These are phyloP conservation scores for Peronospora farinosa DNA, from an alignment of 352 stramenopile species.

Conservation along the genomic window DNA sequence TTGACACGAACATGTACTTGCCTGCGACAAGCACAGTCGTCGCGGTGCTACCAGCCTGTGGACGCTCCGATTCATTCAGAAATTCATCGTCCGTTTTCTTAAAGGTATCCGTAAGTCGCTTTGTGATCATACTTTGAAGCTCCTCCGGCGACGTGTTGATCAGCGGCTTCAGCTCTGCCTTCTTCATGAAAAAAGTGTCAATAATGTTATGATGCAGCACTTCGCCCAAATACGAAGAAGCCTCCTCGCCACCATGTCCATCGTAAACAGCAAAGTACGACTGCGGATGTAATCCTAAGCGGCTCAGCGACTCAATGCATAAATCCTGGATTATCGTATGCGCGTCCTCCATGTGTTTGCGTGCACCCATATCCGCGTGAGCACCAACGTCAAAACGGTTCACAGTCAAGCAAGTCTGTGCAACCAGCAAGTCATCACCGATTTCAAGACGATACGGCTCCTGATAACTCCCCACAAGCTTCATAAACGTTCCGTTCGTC, in stretches of 20 bases:
- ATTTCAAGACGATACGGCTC: slow-evolving; percentile 90
- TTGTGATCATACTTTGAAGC: slow-evolving; percentile 43
- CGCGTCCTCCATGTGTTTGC: slow-evolving; percentile 95
- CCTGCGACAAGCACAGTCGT: slow-evolving; percentile 92
- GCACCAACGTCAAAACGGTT: slow-evolving; percentile 96
- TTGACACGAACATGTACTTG: slow-evolving; percentile 90
- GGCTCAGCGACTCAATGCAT: slow-evolving; percentile 51
- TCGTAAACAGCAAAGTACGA: slow-evolving; percentile 96
- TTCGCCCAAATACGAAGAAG: slow-evolving; percentile 86
- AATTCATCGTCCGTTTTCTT: slow-evolving; percentile 73
- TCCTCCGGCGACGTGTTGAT: slow-evolving; percentile 33
- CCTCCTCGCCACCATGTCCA: slow-evolving; percentile 92
- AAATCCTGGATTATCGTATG: slow-evolving; percentile 92
- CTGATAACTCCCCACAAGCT: slow-evolving; percentile 89
- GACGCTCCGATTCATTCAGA: slow-evolving; percentile 49
- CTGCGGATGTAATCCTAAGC: slow-evolving; percentile 64
- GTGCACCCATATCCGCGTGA: slow-evolving; percentile 89
- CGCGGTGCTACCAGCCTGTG: slow-evolving; percentile 89
- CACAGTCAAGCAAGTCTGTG: slow-evolving; percentile 93
- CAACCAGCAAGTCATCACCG: slow-evolving; percentile 94
- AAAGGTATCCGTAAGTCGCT: slow-evolving; percentile 50
- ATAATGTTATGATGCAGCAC: slow-evolving; percentile 65
- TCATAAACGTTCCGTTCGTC: slow-evolving; percentile 95
- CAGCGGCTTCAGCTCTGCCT: slow-evolving; percentile 33
- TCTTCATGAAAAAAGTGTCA: slow-evolving; percentile 51